Evolutionary conservation across 108 stramenopile genomes (phyloP).

Genomic region (Skeletonema grethae): DNA sequence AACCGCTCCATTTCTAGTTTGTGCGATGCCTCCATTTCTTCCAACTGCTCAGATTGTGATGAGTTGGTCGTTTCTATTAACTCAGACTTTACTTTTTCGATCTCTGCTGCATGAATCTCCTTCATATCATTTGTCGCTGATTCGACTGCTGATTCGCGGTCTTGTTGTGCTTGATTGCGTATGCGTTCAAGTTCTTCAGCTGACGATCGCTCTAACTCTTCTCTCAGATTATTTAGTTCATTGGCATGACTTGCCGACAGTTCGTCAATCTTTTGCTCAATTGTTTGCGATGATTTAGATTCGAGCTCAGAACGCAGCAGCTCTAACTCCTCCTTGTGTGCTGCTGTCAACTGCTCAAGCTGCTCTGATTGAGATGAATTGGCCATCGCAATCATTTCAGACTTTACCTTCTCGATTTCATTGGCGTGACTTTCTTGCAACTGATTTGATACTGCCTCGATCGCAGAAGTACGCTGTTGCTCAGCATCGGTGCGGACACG

Average conservation of each 20-base stretch:
- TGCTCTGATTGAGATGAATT: constrained; percentile 16
- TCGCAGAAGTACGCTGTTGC: constrained; percentile 6
- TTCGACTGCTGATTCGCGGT: not conserved
- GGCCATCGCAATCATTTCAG: constrained; percentile 7
- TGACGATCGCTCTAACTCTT: constrained; percentile 2
- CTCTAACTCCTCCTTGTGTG: constrained; percentile 5
- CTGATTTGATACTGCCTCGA: constrained; percentile 17
- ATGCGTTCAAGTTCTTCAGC: constrained; percentile 12
- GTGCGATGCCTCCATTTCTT: constrained; percentile 17
- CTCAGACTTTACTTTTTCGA: constrained; percentile 15
- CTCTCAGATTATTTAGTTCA: constrained; percentile 33
- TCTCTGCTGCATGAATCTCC: constrained; percentile 14
- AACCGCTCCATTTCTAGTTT: constrained; percentile 26
- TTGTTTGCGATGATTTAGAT: constrained; percentile 8
- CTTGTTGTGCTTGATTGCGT: constrained; percentile 1
- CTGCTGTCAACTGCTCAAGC: not conserved
- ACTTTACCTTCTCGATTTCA: constrained; percentile 21
- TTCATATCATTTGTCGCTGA: constrained; percentile 13
- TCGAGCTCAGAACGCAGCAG: constrained; percentile 7
- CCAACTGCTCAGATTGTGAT: constrained; percentile 21
- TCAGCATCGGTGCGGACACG: constrained; percentile 20
- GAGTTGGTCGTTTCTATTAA: constrained; percentile 15
- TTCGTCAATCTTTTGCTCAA: constrained; percentile 19
- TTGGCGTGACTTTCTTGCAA: constrained; percentile 10
- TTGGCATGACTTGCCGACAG: constrained; percentile 14